Conservation (phyloP, 495 filamentous ascomycete species). For the Annulohypoxylon bovei region DNA sequence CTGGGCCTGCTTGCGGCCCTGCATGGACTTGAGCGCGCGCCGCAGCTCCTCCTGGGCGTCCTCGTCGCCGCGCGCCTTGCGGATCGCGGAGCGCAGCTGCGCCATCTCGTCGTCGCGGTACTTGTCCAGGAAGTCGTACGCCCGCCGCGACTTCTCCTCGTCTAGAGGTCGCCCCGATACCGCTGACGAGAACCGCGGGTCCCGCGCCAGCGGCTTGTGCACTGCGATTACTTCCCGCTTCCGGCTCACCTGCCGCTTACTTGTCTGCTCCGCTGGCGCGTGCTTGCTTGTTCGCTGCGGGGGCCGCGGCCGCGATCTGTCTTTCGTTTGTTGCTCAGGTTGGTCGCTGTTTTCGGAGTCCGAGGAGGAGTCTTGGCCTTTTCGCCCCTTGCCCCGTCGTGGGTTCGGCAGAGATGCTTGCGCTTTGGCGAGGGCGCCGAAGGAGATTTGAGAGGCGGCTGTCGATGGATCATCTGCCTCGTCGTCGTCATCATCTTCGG, state of each 20-base stretch:
- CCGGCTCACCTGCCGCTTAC: slow-evolving; percentile 83
- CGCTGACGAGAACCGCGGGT: slow-evolving; percentile 86
- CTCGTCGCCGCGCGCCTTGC: slow-evolving; percentile 73
- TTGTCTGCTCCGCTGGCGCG: slow-evolving; percentile 81
- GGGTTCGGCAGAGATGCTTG: slow-evolving; percentile 67
- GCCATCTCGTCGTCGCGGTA: slow-evolving; percentile 84
- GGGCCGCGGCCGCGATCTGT: slow-evolving; percentile 43
- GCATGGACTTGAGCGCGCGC: slow-evolving; percentile 70
- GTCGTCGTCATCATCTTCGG: slow-evolving; percentile 45
- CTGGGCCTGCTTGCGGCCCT: slow-evolving; percentile 74
- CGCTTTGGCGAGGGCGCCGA: slow-evolving; percentile 87
- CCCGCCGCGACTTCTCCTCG: slow-evolving; percentile 65
- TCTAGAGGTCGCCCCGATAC: slow-evolving; percentile 51
- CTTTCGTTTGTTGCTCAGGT: background rate
- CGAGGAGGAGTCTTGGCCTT: slow-evolving; percentile 43
- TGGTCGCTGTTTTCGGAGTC: slow-evolving; percentile 26
- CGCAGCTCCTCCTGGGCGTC: slow-evolving; percentile 70
- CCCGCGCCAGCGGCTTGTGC: slow-evolving; percentile 67
- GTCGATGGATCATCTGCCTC: slow-evolving; percentile 53
- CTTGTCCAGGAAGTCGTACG: slow-evolving; percentile 86
- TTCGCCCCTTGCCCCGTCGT: slow-evolving; percentile 46
- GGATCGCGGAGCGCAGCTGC: slow-evolving; percentile 71
- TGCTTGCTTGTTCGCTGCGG: slow-evolving; percentile 78
- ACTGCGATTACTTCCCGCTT: slow-evolving; percentile 73
- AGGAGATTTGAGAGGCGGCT: slow-evolving; percentile 70